A percentile compares a stretch with the other conserved stretches of the same genome.
Conservation (phyloP, 1,284 basidiomycete species). For the Vanrija humicola region DNA sequence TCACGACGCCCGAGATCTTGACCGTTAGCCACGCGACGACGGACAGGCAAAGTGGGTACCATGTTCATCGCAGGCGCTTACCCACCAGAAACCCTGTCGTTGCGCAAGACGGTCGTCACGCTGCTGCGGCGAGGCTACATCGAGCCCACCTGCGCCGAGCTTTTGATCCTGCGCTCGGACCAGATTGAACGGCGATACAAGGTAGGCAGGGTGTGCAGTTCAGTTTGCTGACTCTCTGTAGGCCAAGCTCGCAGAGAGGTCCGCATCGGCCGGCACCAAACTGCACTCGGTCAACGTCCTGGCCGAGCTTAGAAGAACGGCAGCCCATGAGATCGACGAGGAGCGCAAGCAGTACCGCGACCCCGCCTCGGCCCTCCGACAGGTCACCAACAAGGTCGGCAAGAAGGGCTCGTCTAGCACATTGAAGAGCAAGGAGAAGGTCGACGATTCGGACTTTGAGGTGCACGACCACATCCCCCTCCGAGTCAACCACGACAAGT, state of each 20-base stretch:
- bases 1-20: slow-evolving; percentile 56
- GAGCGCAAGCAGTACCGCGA: slow-evolving; percentile 42
- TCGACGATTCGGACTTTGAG: slow-evolving; percentile 5
- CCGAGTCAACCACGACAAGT: slow-evolving; percentile 75
- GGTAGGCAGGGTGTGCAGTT: slow-evolving; percentile 12
- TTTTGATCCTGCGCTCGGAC: slow-evolving; percentile 29
- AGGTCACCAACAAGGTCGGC: slow-evolving; percentile 14
- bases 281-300: slow-evolving; percentile 47
- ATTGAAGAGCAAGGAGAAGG: slow-evolving; percentile 15
- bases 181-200: slow-evolving; percentile 27
- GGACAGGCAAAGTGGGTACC: slow-evolving; percentile 7
- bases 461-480: slow-evolving; percentile 25
- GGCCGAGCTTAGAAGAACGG: slow-evolving; percentile 33
- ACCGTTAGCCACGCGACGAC: slow-evolving; percentile 10
- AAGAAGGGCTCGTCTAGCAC: slow-evolving; percentile 2
- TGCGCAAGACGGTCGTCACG: slow-evolving; percentile 4
- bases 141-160: slow-evolving; percentile 28
- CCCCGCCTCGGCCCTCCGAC: slow-evolving; percentile 24
- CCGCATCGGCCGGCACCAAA: slow-evolving; percentile 27
- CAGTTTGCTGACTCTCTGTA: slow-evolving; percentile 4
- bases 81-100: neutral
- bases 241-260: slow-evolving; percentile 22
- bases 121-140: slow-evolving; percentile 29
- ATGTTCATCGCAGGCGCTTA: neutral
- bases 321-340: slow-evolving; percentile 36